Percentiles rank a stretch among this genome's conserved stretches.
phyloP scores from a whole-genome alignment of 2,329 filamentous ascomycete genomes.

The Venturia pyrina region DNA sequence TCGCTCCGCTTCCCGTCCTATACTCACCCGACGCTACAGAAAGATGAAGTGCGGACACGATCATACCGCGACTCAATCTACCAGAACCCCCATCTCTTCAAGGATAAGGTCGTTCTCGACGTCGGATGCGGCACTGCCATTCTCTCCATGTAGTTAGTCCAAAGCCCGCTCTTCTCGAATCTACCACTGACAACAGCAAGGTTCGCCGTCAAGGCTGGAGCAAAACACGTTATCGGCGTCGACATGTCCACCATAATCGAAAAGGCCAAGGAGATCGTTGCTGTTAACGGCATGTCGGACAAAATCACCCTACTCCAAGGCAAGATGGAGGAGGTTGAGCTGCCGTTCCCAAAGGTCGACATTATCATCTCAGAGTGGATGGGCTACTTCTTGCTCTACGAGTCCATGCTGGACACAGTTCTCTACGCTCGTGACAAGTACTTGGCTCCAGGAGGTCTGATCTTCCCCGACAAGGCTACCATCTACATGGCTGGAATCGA shows the following conservation, averaged over 20 bases:
- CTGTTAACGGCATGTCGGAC: conserved; percentile 79
- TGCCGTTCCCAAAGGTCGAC: conserved; percentile 92
- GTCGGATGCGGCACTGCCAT: conserved; percentile 97
- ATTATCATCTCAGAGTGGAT: conserved; percentile 99
- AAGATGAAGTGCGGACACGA: conserved; percentile 94
- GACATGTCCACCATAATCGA: conserved; percentile 99
- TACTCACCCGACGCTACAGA: conserved; percentile 42
- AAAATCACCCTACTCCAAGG: conserved; percentile 97
- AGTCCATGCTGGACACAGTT: conserved; percentile 98
- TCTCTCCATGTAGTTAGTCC: conserved; percentile 72
- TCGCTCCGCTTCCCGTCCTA: conserved; percentile 4
- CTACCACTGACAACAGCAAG: conserved; percentile 35
- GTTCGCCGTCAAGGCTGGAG: conserved; percentile 93
- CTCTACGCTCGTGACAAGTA: conserved; percentile 93
- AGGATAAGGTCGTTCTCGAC: conserved; percentile 88
- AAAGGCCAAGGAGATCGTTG: conserved; percentile 93
- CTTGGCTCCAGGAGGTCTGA: conserved; percentile 74
- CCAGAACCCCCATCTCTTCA: conserved; percentile 90
- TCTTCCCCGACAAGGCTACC: conserved; percentile 98
- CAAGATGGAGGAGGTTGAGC: conserved; percentile 97
- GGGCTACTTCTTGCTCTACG: conserved; percentile 98
- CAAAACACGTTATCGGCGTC: conserved; percentile 96
- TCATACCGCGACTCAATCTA: conserved; percentile 97
- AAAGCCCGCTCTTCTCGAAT: conserved; percentile 8
- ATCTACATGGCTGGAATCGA: conserved; percentile 96